Base-by-base conservation (phyloP, 2,329 filamentous ascomycete species). In the Dactylellina haptotyla region DNA sequence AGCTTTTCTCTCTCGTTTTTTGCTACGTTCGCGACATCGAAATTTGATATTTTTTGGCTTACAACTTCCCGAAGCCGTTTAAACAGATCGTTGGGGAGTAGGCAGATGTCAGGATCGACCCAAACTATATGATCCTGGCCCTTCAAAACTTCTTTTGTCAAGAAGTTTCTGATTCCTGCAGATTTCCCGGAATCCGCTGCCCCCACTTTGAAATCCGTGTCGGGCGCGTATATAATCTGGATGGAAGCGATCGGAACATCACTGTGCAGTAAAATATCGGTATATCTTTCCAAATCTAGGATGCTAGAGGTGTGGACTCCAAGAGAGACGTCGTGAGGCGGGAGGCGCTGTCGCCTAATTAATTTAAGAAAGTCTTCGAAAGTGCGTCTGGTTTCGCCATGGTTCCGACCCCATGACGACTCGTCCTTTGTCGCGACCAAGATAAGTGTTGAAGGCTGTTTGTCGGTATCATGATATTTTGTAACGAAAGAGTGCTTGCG, bases 61-160 rank as follows among this genome's bases (percentile, higher is more conserved):
- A 54, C 10, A 46, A 67, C 53, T 16, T 61, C 45, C 6, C 37
- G 26, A 10, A 67, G 53, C 14, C 63, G 63, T 2, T 54, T 4
- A 37, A 67, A 67, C 8, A 67, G 20, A 1, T 54, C 53, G 2
- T 59, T 32, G 4, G 63, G 54, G 12, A 67, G 32, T 54, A 34
- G 25, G 32, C 12, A 51, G 16, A 67, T 67, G 37, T 67, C 54
- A 1, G 63, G 54, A 12, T 67, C 63, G 4, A 67, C 37, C 63
- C 63, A 59, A 0, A 67, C 18, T 2, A 67, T 43, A 18, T 67
- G 45, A 6, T 59, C 43, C 20, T 67, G 23, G 3, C 37, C 16
- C 12, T 59, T 43, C 10, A 67, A n/a, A 6, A 9, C 2, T 41
- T 51, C 54, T 6, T 32, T 28, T 16, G 50, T 54, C 20, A 67